A percentile compares a stretch with the other conserved stretches of the same genome.
phyloP scores from a whole-genome alignment of 768 basidiomycete genomes.

The Podaxis carcinomalis region DNA sequence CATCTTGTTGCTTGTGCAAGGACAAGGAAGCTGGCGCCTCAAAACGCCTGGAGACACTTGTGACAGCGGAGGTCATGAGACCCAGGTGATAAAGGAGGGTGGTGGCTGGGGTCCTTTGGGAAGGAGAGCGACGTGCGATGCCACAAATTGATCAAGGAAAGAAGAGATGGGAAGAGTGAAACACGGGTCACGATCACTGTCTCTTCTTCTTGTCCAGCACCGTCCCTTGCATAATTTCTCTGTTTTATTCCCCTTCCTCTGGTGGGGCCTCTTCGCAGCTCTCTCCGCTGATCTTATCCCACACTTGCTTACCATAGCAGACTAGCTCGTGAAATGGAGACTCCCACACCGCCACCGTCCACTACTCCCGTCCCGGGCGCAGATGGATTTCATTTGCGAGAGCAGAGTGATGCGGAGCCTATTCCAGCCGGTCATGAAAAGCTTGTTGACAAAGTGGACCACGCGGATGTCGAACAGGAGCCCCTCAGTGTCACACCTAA shows the following conservation, averaged over 20 bases:
- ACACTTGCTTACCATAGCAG: not conserved
- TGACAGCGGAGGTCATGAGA: not conserved
- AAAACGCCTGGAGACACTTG: not conserved
- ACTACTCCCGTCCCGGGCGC: not conserved
- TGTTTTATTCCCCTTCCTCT: not conserved
- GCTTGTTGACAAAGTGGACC: not conserved
- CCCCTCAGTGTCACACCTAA: not conserved
- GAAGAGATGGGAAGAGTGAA: not conserved
- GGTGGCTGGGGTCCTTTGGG: conserved; percentile 7
- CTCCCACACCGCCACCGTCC: not conserved
- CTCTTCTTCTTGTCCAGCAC: not conserved
- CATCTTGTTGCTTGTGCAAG: too few species aligned
- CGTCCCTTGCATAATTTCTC: not conserved
- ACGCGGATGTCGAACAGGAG: not conserved
- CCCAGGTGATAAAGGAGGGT: conserved; percentile 3
- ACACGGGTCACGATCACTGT: not conserved
- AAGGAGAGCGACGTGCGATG: not conserved
- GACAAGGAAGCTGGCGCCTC: too few species aligned
- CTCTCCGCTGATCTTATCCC: not conserved
- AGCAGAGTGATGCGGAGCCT: not conserved
- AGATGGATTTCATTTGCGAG: not conserved
- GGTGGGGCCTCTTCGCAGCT: not conserved
- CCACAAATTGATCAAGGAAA: not conserved
- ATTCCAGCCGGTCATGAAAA: not conserved
- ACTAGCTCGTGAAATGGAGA: not conserved